Base-by-base conservation (phyloP, 2,329 filamentous ascomycete genomes). In the Basipetospora chlamydospora region DNA sequence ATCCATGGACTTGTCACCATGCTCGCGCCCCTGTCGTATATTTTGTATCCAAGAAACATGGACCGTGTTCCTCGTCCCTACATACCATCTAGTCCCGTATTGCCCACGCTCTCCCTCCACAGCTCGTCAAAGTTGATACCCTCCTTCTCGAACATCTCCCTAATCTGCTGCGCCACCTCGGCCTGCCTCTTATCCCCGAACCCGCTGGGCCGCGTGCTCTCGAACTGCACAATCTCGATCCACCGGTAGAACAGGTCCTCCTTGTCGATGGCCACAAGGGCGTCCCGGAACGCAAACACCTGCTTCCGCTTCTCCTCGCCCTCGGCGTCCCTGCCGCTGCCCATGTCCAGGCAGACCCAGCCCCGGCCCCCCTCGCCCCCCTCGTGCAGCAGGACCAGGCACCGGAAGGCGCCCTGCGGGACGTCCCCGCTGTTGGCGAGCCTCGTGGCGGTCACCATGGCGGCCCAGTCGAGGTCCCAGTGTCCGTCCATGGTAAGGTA, bases 161-260 rank as follows among this genome's bases (percentile, higher is more conserved):
- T 73, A 34, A 87, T 82, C 57, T 86, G 77, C 43, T 73, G 61
- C 40, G 84, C 83, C 1, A 81, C 78, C 29, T 65, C 70, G 39
- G 72, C 64, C 57, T 93, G 85, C 49, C 75, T 70, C 51, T 86
- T 80, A 0, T 67, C 61, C 2, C 78, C 81, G 50, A 93, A 92
- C 0, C 82, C 83, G 13, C 79, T 83, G 0, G 85, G 81, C 45
- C 72, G 70, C 25, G 76, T 79, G 28, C 82, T 79, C 58, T 94
- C 86, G 49, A 76, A 92, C 58, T 95, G 86, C 34, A 95, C 77
- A 50, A 92, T 70, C 61, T 95, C 87, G 33, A 94, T 82, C 85
- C 86, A 94, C 38, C 80, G 74, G 60, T 82, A 94, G 60, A 95
- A 95, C 37, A 95, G 56, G 44, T 80, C 76, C 55, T 94, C 87